Evolutionary conservation across 116 monocot species (phyloP).

Genomic region (Papilionanthe hybrid): DNA sequence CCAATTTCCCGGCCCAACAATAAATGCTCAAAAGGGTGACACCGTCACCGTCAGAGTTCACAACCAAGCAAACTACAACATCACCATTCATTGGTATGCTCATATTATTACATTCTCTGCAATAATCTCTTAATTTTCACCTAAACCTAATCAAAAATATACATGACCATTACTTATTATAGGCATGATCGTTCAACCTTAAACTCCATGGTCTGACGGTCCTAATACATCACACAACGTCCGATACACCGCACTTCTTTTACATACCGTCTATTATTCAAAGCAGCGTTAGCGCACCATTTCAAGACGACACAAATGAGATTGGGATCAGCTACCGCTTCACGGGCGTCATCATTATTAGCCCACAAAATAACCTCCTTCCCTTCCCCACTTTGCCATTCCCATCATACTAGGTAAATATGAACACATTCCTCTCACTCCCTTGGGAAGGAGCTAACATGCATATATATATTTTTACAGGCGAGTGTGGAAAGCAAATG

Average conservation of each 20-base stretch:
- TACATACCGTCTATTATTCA: conserved; percentile 21
- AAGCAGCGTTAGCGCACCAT: conserved; percentile 46
- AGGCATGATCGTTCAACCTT: conserved; percentile 48
- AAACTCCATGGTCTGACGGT: conserved; percentile 63
- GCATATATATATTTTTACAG: background rate
- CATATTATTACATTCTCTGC: background rate
- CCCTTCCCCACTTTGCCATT: conserved; percentile 38
- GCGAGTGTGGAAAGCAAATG: conserved; percentile 44
- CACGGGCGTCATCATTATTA: conserved; percentile 44
- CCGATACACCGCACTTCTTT: conserved; percentile 40
- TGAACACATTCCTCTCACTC: no score
- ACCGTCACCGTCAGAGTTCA: conserved; percentile 22
- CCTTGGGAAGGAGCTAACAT: no score
- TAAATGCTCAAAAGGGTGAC: conserved; percentile 26
- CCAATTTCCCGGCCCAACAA: conserved; percentile 29
- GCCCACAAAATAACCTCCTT: conserved; percentile 14
- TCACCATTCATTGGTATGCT: conserved; percentile 34
- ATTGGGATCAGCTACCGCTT: conserved; percentile 31
- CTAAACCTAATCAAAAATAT: background rate
- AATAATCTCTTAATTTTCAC: background rate
- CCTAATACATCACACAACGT: conserved; percentile 66
- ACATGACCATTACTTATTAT: background rate
- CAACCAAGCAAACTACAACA: conserved; percentile 24
- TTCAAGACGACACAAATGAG: conserved; percentile 46
- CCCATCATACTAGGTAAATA: conserved; percentile 27